Base-by-base conservation (phyloP, 2,329 filamentous ascomycete genomes). In the Hymenoscyphus fraxineus region DNA sequence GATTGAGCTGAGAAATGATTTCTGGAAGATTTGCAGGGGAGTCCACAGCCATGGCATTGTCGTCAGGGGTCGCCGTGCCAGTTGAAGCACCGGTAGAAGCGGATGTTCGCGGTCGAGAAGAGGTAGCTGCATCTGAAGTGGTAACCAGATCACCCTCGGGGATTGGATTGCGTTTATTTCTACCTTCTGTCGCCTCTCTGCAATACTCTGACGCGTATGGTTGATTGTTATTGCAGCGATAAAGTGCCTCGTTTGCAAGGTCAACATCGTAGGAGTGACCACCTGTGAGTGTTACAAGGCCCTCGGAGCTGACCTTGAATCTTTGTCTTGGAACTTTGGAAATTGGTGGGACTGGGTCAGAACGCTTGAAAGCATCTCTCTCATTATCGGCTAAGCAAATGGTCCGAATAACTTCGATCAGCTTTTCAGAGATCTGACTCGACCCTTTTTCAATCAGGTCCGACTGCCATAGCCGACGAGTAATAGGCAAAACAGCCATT, bases 401-500 rank as follows among this genome's bases (percentile, higher is more conserved):
- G 5, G 86, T 86, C 70, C 91, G 91, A 64, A 99, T 80, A 58
- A 97, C 94, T 39, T 93, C 90, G 65, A 98, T 86, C 15, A 97
- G 81, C 62, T 87, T 89, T 70, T 91, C 90, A 19, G 95, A 86
- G 54, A 93, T 90, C 27, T 87, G 83, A 31, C 88, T 88, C 2
- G 90, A 88, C 0, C 92, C 86, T 71, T 92, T 93, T 70, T 97
- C 92, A 19, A 95, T 86, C 58, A 96, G 85, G 32, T 87, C 81
- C 0, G 93, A 96, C 69, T 92, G 88, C 96, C 95, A 99, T 35
- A 98, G 84, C 58, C 88, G 84, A 64, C 85, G 84, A 51, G 95
- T 84, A 57, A 89, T 85, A 0, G 93, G 91, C 15, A 97, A 79
- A 32, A 97, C 86, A 32, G 88, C 86, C 78, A 90, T 87, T 54